These are phyloP conservation scores for Suillus discolor DNA, from an alignment of 768 basidiomycete species.

Conservation along the genomic window DNA sequence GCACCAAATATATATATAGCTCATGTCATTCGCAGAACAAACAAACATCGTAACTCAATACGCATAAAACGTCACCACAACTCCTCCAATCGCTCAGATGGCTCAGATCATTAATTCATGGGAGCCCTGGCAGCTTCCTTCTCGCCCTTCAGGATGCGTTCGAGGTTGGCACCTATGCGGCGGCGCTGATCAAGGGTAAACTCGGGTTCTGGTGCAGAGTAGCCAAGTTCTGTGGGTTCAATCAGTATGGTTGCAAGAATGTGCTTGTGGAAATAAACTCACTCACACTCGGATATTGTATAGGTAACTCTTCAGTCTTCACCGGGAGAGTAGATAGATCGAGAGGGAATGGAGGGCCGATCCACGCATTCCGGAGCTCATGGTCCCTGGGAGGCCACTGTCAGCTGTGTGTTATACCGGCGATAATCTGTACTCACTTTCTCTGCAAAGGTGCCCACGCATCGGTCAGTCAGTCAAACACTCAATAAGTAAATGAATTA, in stretches of 20 bases:
- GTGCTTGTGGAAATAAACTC: conserved; percentile 31
- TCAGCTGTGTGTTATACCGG: not conserved
- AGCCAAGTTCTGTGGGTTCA: conserved; percentile 58
- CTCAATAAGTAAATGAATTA: conserved; percentile 22
- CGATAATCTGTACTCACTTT: conserved; percentile 40
- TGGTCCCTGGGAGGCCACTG: conserved; percentile 54
- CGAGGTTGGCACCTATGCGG: conserved; percentile 62
- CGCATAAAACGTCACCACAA: not conserved
- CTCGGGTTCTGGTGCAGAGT: conserved; percentile 53
- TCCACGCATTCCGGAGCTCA: conserved; percentile 69
- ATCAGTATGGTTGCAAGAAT: not conserved
- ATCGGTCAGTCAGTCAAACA: conserved; percentile 4
- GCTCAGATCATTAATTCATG: conserved; percentile 16
- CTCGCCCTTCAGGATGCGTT: conserved; percentile 58
- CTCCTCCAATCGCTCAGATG: not conserved
- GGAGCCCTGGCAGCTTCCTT: conserved; percentile 73
- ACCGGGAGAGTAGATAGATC: conserved; percentile 60
- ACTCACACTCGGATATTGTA: conserved; percentile 72
- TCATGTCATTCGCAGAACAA: not conserved
- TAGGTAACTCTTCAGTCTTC: conserved; percentile 53
- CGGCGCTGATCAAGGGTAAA: conserved; percentile 63
- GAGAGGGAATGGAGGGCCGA: conserved; percentile 70
- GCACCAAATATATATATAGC: too few relatives aligned
- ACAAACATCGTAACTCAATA: not conserved
- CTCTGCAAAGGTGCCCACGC: conserved; percentile 37